Evolutionary conservation across 805 yeast genomes (phyloP), one percentile per base, ranked within the genome.

Genomic region (Babjeviella inositovora): DNA sequence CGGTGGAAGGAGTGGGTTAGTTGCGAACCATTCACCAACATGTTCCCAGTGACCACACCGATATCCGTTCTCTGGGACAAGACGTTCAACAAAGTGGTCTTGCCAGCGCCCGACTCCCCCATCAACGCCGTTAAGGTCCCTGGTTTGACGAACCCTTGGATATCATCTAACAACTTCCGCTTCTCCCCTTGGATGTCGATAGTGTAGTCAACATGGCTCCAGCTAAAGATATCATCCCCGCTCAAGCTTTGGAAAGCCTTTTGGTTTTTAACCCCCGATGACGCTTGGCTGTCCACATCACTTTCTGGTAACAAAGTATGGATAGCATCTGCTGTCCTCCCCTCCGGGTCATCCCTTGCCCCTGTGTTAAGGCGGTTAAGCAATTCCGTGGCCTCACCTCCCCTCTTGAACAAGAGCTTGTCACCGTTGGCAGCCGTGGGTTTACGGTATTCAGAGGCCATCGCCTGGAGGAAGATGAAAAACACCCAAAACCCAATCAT

Each of bases 61-160:
- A 53, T 53, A 18, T 62, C 57, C 29, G 59, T 53, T 42, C 74
- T 50, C 33, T 61, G 64, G 20, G 71, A 62, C 27, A 65, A 45
- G 11, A 57, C 57, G 39, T 66, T 67, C 33, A 66, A 48, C 25
- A 66, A 42, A 7, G 72, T 66, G 7, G 72, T 66, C 34, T 66
- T 66, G 37, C 74, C 72, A 14, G 71, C 71, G 39, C 73, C 72
- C 9, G 72, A 63, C 23, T 64, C 70, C 32, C 73, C 73, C 70
- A 66, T 63, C 14, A 66, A 41, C 8, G 62, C 66, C 13, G 64
- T 58, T 29, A 60, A 40, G 7, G 43, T 37, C n/a, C 55, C 57
- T 1, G 53, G 51, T 13, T 41, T 28, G 39, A 32, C 15, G 9
- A 28, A 56, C 15, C 64, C 65, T 22, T 53, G 53, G 26, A 57